Conservation (phyloP, 306 rosid species). For the Arachis stenosperma region DNA sequence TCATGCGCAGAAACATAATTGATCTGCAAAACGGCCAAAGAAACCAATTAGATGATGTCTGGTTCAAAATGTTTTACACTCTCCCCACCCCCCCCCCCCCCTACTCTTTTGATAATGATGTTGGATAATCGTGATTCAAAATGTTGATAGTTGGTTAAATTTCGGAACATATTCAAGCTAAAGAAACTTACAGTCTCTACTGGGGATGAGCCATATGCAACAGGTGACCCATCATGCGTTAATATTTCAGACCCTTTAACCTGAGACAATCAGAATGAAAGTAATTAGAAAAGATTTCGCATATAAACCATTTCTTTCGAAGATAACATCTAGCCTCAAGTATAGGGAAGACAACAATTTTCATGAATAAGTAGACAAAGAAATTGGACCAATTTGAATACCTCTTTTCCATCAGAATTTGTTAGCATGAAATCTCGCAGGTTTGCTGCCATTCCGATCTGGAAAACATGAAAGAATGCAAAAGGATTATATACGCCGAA, state of each 20-base stretch:
- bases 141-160: constrained; percentile 21
- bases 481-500: constrained; percentile 15
- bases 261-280: constrained; percentile 47
- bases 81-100: no score
- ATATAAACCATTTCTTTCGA: constrained; percentile 20
- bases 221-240: constrained; percentile 70
- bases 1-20: constrained; percentile 97
- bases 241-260: constrained; percentile 86
- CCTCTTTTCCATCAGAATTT: constrained; percentile 81
- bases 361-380: constrained; percentile 20
- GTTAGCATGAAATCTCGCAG: constrained; percentile 78
- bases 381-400: constrained; percentile 41
- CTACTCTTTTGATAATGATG: constrained; percentile 10
- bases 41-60: constrained; percentile 30
- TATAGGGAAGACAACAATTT: constrained; percentile 10
- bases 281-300: constrained; percentile 18
- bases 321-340: constrained; percentile 5
- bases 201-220: constrained; percentile 77
- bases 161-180: constrained; percentile 23
- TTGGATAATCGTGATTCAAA: constrained; percentile 20
- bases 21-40: constrained; percentile 60
- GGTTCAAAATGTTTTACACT: constrained; percentile 4
- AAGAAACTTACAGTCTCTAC: constrained; percentile 69
- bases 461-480: constrained; percentile 33
- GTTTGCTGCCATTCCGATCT: constrained; percentile 98